Conservation (phyloP, 2,329 filamentous ascomycete genomes). For the Penicillium sp. region DNA sequence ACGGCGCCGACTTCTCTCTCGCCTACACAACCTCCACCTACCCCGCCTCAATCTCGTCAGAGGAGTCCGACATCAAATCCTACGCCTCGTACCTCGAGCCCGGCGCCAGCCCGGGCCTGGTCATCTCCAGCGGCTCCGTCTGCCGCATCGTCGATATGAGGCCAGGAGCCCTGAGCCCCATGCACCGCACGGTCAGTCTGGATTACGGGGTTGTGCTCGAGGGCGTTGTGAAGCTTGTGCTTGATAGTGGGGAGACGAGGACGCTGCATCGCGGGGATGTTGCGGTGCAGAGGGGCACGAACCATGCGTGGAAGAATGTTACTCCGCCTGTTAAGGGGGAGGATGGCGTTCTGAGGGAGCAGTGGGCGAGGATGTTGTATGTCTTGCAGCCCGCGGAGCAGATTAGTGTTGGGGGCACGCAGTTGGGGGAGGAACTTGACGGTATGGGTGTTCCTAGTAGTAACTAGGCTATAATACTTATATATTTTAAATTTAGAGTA, state of each 20-base stretch:
- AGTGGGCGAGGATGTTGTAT: slow-evolving; percentile 31
- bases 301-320: slow-evolving; percentile 19
- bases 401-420: slow-evolving; percentile 30
- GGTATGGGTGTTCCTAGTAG: slow-evolving; percentile 23
- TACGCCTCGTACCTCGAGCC: slow-evolving; percentile 50
- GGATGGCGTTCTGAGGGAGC: not conserved
- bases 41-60: slow-evolving; percentile 52
- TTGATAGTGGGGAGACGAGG: slow-evolving; percentile 14
- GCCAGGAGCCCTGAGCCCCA: slow-evolving; percentile 47
- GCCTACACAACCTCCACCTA: slow-evolving; percentile 56
- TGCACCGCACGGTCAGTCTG: slow-evolving; percentile 57
- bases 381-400: slow-evolving; percentile 31
- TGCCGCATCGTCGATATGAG: slow-evolving; percentile 49
- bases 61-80: slow-evolving; percentile 50
- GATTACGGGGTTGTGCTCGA: slow-evolving; percentile 51
- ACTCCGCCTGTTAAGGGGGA: slow-evolving; percentile 26
- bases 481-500: not conserved
- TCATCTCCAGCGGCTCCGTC: slow-evolving; percentile 51
- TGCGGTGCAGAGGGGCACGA: slow-evolving; percentile 16
- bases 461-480: not conserved
- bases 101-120: slow-evolving; percentile 54
- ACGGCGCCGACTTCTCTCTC: slow-evolving; percentile 55
- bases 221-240: slow-evolving; percentile 9
- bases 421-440: slow-evolving; percentile 32
- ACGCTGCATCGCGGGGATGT: slow-evolving; percentile 13